Evolutionary conservation across 305 asterid genomes (phyloP), one percentile per base, ranked within the genome.

Genomic region (Fraxinus angustifolia): DNA sequence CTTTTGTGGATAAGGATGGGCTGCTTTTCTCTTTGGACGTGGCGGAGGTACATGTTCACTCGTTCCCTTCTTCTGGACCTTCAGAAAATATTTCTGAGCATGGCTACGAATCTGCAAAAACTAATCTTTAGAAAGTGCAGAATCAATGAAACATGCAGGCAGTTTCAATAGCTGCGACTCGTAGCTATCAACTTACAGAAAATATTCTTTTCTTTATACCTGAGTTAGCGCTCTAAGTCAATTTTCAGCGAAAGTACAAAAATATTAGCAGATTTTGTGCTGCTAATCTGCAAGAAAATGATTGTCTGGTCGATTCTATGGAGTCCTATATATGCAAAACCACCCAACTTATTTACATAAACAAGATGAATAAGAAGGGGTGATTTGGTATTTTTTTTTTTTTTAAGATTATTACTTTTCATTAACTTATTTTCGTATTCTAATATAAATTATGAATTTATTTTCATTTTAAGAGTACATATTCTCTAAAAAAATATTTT

Each of bases 11-110:
- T 93, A 95, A 48, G 99, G 99, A 86, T 92, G 98, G 72, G 93
- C 80, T 65, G 99, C 97, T 85, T 95, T 95, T 79, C 98, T 87
- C 97, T 95, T 95, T 34, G 98, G 99, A 26, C 99, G 93, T 17
- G 98, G 99, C 7, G 99, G 99, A 83, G 99, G 98, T 74, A 95
- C 89, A 84, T 90, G 98, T 78, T 91, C 98, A 23, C 90, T 90
- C 19, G 91, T 85, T 38, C 99, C 99, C 83, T 88, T 92, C 89
- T 95, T 95, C 87, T 93, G 97, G 80, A 92, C 96, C 89, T 95
- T 95, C 86, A 92, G 84, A 82, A 93, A 95, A 85, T 95, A 95
- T 79, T 95, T 95, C 89, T 95, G 99, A 33, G 99, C 98, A 83
- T 93, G 99, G 85, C 99, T 95, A 48, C 97, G 99, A 35, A 95